A percentile compares a stretch with the other conserved stretches of the same genome.
Evolutionary conservation across 2,329 filamentous ascomycete species (phyloP).

Genomic region (Phyllosticta citrichinensis): DNA sequence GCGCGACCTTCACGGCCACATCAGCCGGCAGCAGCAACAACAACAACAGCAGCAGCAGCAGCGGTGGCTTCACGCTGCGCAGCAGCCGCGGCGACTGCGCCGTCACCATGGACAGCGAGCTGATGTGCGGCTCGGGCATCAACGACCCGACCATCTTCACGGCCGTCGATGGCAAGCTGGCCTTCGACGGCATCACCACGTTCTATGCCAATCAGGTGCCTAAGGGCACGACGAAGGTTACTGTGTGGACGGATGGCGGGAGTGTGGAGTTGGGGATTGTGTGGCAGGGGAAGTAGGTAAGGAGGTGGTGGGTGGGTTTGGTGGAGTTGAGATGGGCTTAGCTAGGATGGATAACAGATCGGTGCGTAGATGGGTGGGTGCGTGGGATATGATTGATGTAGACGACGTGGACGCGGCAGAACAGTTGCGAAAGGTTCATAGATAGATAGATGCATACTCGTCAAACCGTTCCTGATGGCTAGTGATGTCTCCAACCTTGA

Average conservation of each 20-base stretch:
- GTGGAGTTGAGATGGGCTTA: too few species aligned
- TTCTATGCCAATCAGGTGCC: conserved; percentile 37
- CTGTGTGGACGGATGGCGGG: conserved; percentile 28
- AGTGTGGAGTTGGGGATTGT: not conserved
- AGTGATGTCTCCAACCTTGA: too few species aligned
- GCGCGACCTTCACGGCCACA: conserved; percentile 53
- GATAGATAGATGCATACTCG: too few species aligned
- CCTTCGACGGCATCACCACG: conserved; percentile 25
- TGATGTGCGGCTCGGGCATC: conserved; percentile 46
- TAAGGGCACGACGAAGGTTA: conserved; percentile 33
- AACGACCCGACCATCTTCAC: conserved; percentile 33
- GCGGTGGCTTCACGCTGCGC: conserved; percentile 44
- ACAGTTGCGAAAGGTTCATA: too few species aligned
- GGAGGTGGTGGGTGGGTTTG: too few species aligned
- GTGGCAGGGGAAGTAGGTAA: not conserved
- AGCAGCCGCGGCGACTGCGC: conserved; percentile 52
- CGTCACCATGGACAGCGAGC: conserved; percentile 38
- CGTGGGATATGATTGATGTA: too few species aligned
- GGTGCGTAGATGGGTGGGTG: too few species aligned
- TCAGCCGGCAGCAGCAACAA: conserved; percentile 21
- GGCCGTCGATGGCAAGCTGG: conserved; percentile 24
- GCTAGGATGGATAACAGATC: too few species aligned
- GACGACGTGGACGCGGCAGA: not conserved
- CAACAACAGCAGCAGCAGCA: too few species aligned
- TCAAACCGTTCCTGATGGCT: too few species aligned